Evolutionary conservation across 495 filamentous ascomycete genomes (phyloP).

Genomic region (Cladorrhinum samala): DNA sequence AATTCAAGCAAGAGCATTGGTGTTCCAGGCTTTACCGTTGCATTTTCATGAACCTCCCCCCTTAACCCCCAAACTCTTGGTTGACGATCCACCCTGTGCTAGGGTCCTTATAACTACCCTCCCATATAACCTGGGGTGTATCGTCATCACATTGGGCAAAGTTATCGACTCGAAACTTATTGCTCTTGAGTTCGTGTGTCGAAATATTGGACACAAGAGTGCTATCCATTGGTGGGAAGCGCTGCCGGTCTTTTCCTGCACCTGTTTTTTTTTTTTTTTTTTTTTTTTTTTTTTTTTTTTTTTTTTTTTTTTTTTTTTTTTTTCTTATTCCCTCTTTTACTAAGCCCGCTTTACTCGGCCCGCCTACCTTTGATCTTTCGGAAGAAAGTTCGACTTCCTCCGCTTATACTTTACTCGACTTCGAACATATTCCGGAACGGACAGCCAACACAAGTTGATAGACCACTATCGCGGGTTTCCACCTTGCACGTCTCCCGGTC

Average conservation of each 20-base stretch:
- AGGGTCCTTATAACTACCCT: background rate
- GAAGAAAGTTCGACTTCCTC: too few relatives aligned
- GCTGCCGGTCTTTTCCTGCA: background rate
- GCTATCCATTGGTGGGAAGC: background rate
- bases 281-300: too few relatives aligned
- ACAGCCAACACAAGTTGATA: too few relatives aligned
- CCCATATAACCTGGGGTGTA: background rate
- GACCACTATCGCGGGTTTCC: too few relatives aligned
- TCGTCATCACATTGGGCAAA: background rate
- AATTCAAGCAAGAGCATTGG: conserved; percentile 17
- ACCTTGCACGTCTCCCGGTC: too few relatives aligned
- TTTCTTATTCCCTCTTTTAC: background rate
- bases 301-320: conserved; percentile 4
- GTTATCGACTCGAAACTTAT: background rate
- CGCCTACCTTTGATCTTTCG: too few relatives aligned
- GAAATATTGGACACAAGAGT: background rate
- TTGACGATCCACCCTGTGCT: background rate
- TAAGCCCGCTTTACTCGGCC: too few relatives aligned
- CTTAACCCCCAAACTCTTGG: background rate
- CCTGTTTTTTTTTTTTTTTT: background rate
- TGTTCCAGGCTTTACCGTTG: background rate
- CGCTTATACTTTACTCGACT: too few relatives aligned
- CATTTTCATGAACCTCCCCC: background rate
- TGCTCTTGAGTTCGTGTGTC: background rate
- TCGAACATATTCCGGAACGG: too few relatives aligned